Conservation (phyloP, 768 basidiomycete genomes). For the Collybia mongolica region DNA sequence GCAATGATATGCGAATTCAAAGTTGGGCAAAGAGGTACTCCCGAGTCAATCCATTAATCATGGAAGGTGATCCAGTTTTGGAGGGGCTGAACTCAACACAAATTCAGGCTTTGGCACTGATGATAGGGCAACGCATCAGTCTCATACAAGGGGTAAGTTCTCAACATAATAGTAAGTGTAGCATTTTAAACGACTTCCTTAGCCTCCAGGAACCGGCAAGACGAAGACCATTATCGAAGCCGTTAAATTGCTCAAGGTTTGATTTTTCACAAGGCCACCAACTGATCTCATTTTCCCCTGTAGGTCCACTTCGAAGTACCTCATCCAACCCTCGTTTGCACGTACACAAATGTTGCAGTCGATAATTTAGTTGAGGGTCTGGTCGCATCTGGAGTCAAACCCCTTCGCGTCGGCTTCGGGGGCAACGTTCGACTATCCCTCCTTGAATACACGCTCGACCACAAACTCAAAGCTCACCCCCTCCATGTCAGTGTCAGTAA, state of each 20-base stretch:
- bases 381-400: slow-evolving; percentile 55
- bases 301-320: slow-evolving; percentile 80
- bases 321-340: slow-evolving; percentile 86
- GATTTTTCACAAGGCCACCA: neutral
- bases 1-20: slow-evolving; percentile 70
- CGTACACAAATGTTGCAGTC: slow-evolving; percentile 91
- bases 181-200: neutral
- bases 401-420: slow-evolving; percentile 72
- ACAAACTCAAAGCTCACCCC: slow-evolving; percentile 61
- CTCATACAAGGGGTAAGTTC: slow-evolving; percentile 82
- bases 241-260: slow-evolving; percentile 74
- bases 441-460: slow-evolving; percentile 57
- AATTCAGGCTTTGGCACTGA: slow-evolving; percentile 77
- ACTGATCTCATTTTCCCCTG: slow-evolving; percentile 1
- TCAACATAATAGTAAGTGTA: slow-evolving; percentile 4
- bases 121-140: slow-evolving; percentile 78
- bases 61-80: slow-evolving; percentile 80
- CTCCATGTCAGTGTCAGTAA: slow-evolving; percentile 42
- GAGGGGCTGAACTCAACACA: slow-evolving; percentile 72
- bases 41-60: slow-evolving; percentile 49
- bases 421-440: slow-evolving; percentile 61
- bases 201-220: slow-evolving; percentile 94
- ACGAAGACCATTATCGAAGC: slow-evolving; percentile 91
- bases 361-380: slow-evolving; percentile 87
- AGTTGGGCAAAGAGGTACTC: slow-evolving; percentile 81